Percentiles rank a stretch among this genome's conserved stretches.
Conservation (phyloP, 1,284 basidiomycete species). For the Singerocomus rubriflavus region DNA sequence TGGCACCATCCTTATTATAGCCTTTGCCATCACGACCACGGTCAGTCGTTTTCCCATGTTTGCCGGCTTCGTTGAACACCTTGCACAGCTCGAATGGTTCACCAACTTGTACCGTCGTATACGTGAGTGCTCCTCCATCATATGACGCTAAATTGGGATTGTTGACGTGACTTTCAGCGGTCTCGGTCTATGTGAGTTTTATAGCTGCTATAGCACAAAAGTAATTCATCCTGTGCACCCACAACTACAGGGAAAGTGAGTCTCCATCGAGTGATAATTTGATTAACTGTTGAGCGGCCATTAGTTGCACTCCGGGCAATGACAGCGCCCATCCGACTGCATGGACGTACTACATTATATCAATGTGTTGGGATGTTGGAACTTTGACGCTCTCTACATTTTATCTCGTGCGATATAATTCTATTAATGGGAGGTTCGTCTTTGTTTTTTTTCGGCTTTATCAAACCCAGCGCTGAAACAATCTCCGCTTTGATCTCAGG, state of each 20-base stretch:
- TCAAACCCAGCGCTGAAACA: constrained; percentile 6
- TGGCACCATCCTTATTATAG: constrained; percentile 19
- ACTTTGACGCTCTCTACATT: constrained; percentile 36
- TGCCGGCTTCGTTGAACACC: not conserved
- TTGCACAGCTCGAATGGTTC: constrained; percentile 31
- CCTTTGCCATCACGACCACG: constrained; percentile 21
- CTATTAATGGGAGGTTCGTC: constrained; percentile 28
- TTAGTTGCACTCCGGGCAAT: constrained; percentile 38
- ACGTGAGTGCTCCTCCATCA: constrained; percentile 17
- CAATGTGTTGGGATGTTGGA: constrained; percentile 40
- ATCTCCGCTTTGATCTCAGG: constrained; percentile 14
- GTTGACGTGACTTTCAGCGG: constrained; percentile 20
- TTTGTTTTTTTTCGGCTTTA: not conserved
- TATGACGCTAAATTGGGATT: not conserved
- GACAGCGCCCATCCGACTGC: constrained; percentile 21
- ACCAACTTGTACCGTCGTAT: constrained; percentile 28
- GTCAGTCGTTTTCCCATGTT: constrained; percentile 9
- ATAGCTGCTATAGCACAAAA: not conserved
- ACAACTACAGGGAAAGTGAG: constrained; percentile 28
- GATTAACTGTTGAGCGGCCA: not conserved
- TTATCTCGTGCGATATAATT: constrained; percentile 31
- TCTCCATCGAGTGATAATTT: not conserved
- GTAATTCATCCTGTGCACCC: constrained; percentile 5
- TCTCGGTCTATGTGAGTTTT: constrained; percentile 20
- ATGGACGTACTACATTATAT: constrained; percentile 43